Percentiles rank a stretch among this genome's conserved stretches.
phyloP scores from a whole-genome alignment of 2,329 filamentous ascomycete genomes.

The Fusarium setosum region DNA sequence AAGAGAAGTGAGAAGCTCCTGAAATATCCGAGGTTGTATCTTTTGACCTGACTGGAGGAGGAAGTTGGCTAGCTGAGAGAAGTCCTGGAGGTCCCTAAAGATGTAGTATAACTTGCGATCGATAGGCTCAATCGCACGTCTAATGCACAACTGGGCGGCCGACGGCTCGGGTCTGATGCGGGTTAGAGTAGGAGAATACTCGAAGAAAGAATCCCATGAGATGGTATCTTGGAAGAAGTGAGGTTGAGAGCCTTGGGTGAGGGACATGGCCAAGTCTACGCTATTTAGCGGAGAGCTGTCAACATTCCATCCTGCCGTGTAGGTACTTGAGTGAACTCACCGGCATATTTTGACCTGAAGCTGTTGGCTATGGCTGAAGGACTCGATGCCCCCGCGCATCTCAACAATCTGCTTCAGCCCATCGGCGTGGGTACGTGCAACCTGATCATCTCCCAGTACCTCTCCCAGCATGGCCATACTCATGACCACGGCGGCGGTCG shows the following conservation, averaged over 20 bases:
- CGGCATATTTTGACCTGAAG: conserved; percentile 1
- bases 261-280: neutral
- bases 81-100: neutral
- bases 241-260: neutral
- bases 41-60: neutral
- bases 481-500: neutral
- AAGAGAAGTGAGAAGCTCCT: neutral
- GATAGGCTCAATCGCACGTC: neutral
- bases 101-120: neutral
- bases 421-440: neutral
- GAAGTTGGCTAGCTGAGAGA: neutral
- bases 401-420: neutral
- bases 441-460: neutral
- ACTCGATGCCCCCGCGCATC: neutral
- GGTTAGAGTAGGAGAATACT: neutral
- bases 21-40: neutral
- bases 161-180: neutral
- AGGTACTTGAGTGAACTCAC: neutral
- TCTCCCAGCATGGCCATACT: neutral
- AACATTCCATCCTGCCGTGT: no score
- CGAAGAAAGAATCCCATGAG: neutral
- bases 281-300: neutral
- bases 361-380: neutral
- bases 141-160: neutral
- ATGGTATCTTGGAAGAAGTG: neutral